Evolutionary conservation across 2,329 filamentous ascomycete species (phyloP).

Genomic region (Cryphonectria japonica): DNA sequence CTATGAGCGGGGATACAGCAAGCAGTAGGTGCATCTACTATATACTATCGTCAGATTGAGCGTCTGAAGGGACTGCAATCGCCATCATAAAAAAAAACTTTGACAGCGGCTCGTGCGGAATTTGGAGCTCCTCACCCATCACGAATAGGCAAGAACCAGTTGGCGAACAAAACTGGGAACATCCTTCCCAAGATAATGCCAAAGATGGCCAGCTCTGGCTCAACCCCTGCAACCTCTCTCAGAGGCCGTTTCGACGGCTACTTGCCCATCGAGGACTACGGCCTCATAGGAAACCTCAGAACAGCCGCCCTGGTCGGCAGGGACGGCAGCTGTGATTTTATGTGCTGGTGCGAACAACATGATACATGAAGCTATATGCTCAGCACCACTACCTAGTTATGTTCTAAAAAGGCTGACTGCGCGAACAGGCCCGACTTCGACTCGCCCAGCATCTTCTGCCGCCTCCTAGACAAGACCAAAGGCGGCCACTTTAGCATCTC

Average conservation of each 20-base stretch:
- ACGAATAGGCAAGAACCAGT: neutral
- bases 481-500: conserved; percentile 74
- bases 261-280: conserved; percentile 74
- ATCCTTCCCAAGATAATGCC: neutral
- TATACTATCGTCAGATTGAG: neutral
- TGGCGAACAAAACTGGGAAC: neutral
- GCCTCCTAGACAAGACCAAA: conserved; percentile 73
- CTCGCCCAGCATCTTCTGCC: conserved; percentile 75
- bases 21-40: neutral
- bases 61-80: neutral
- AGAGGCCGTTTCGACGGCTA: conserved; percentile 49
- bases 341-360: conserved; percentile 66
- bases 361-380: neutral
- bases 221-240: conserved; percentile 35
- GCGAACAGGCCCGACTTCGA: conserved; percentile 73
- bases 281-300: conserved; percentile 80
- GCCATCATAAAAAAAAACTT: neutral
- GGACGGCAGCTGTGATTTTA: conserved; percentile 74
- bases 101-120: neutral
- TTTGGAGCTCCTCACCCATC: neutral
- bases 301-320: conserved; percentile 77
- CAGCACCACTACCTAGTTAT: neutral
- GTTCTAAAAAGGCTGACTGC: conserved; percentile 3
- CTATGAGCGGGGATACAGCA: neutral
- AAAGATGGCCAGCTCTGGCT: conserved; percentile 41